These are phyloP conservation scores for Calocybe gangraenosa DNA, from an alignment of 768 basidiomycete genomes.

Conservation along the genomic window DNA sequence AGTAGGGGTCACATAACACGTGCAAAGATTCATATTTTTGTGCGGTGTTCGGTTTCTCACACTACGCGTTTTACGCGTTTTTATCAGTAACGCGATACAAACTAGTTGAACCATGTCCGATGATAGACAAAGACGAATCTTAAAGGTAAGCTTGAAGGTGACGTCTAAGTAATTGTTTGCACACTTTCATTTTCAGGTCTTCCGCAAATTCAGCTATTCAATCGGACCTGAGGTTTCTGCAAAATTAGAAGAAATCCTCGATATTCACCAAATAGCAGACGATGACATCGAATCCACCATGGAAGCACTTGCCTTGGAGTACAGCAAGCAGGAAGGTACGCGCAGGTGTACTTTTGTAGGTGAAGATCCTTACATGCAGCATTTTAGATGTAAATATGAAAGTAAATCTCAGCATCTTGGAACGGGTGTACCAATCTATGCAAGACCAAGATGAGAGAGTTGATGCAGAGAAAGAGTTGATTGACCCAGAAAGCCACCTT, in stretches of 20 bases:
- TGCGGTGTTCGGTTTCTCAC: no score
- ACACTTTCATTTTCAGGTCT: constrained; percentile 46
- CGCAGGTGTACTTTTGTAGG: background rate
- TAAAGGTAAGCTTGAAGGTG: constrained; percentile 32
- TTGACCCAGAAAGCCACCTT: constrained; percentile 81
- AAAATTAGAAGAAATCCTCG: constrained; percentile 67
- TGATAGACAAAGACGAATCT: constrained; percentile 41
- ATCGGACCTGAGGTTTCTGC: constrained; percentile 75
- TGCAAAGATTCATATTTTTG: no score
- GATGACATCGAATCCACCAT: constrained; percentile 70
- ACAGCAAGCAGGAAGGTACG: constrained; percentile 85
- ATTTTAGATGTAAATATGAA: constrained; percentile 75
- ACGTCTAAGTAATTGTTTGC: background rate
- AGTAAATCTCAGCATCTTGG: constrained; percentile 62
- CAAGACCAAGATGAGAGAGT: constrained; percentile 59
- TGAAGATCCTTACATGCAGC: background rate
- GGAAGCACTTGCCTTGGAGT: constrained; percentile 80
- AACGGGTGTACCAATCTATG: constrained; percentile 69
- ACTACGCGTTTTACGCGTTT: no score
- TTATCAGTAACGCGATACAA: no score
- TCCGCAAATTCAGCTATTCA: constrained; percentile 85
- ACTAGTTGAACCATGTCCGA: constrained; percentile 34
- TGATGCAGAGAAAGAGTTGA: constrained; percentile 50
- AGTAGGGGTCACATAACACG: no score
- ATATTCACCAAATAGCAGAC: constrained; percentile 65